Base-by-base conservation (phyloP, 2,329 filamentous ascomycete species). In the Dothideomycetes sp. region DNA sequence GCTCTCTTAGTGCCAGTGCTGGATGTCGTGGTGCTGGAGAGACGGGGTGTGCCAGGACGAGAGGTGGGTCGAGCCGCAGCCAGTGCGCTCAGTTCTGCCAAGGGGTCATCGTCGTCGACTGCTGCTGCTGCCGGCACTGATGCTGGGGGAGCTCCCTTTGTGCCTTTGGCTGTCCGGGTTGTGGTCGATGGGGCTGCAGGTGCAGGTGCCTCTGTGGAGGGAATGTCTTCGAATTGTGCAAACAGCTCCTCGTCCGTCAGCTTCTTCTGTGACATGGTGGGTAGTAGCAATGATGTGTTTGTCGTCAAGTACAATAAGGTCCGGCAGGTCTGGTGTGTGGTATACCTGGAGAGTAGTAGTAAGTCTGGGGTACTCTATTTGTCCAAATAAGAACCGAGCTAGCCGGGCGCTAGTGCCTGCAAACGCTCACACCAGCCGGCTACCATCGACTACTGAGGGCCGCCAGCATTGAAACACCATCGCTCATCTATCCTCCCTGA, bases 61-160 rank as follows among this genome's bases (percentile, higher is more conserved):
- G 79, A 79, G 44, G 68, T 55, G 22, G 84, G 73, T 54, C 80
- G 70, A 58, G 84, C 78, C 39, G 76, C 72, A 52, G 77, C 84
- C 32, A 94, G 75, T 51, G 80, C 79, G 59, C 93, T 85, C 45
- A 96, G 75, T 52, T 95, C 88, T 46, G 87, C 87, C 30, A 96
- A 73, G 42, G 89, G 77, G 57, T 94, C 87, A 51, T 84, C 73
- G 52, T 80, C 72, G 45, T 37, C 30, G 47, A 38, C 22, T 15
- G 29, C n/a, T 30, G 41, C 35, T 46, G 46, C 29, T 45, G 47
- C 19, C 12, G 22, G 7, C 22, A 27, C 22, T 27, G 22, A 38
- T 41, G 42, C 51, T 50, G 19, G 54, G 48, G 48, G 35, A 51
- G 46, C 12, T 67, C 58, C 22, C 22, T 27, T 27, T 7, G 22